A percentile compares a stretch with the other conserved stretches of the same genome.
phyloP scores from a whole-genome alignment of 2,329 filamentous ascomycete species.

The Colletotrichum zoysiae region DNA sequence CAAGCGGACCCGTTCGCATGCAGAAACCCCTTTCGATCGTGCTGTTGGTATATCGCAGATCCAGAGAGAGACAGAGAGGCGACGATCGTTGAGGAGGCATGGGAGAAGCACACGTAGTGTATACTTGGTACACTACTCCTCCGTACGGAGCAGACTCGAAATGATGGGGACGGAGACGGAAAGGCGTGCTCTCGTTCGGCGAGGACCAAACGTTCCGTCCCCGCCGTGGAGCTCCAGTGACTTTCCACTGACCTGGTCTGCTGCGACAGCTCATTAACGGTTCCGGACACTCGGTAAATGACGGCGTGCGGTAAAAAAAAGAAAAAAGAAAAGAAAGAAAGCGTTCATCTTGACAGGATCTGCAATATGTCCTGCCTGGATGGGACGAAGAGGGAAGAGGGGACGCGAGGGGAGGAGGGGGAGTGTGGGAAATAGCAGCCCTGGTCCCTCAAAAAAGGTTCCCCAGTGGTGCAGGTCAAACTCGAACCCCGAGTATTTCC shows the following conservation, averaged over 20 bases:
- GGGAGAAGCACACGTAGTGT: not conserved
- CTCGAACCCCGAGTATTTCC: conserved; percentile 8
- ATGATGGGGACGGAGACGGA: not conserved
- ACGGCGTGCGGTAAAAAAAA: not conserved
- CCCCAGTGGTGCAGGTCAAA: conserved; percentile 1
- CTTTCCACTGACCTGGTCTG: conserved; percentile 7
- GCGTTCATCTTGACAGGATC: conserved; percentile 14
- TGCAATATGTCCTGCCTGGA: not conserved
- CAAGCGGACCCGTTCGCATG: not conserved
- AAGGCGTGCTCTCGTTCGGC: conserved; percentile 12
- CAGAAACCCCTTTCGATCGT: not conserved
- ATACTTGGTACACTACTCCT: not conserved
- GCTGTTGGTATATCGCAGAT: not conserved
- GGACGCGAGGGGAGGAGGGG: too few relatives aligned
- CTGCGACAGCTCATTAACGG: conserved; percentile 39
- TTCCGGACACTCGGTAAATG: conserved; percentile 40
- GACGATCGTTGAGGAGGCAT: not conserved
- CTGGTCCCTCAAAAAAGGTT: conserved; percentile 13
- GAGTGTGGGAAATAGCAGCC: not conserved
- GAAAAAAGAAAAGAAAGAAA: conserved; percentile 4
- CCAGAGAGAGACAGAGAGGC: not conserved
- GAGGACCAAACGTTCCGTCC: conserved; percentile 23
- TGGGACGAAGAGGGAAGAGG: not conserved
- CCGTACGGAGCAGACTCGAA: not conserved
- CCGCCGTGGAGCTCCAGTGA: conserved; percentile 5